phyloP scores from a whole-genome alignment of 345 rosid genomes.

The Erucastrum elatum region DNA sequence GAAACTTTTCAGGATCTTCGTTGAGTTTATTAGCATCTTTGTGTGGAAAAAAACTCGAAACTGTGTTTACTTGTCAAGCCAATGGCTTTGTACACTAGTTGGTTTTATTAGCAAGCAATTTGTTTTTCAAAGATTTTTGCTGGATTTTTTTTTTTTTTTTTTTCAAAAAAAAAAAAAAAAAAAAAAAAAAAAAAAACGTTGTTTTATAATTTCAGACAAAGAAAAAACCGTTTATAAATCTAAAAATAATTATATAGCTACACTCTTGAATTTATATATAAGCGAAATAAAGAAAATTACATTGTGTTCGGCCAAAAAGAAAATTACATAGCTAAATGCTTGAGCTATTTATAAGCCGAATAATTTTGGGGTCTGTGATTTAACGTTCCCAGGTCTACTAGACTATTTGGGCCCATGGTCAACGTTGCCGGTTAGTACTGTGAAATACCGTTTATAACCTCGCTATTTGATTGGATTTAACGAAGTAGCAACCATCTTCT shows the following conservation, averaged over 20 bases:
- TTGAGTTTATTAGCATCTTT: conserved; percentile 27
- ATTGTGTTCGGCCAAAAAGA: background rate
- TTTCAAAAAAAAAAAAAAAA: too few relatives aligned
- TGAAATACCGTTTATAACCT: conserved; percentile 17
- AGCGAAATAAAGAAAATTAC: background rate
- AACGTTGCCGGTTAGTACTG: background rate
- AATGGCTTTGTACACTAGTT: conserved; percentile 31
- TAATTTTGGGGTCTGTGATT: background rate
- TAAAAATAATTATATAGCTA: background rate
- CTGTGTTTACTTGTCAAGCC: conserved; percentile 16
- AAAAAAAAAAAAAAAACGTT: background rate
- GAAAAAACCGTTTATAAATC: too few relatives aligned
- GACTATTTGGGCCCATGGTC: background rate
- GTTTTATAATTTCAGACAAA: background rate
- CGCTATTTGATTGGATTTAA: background rate
- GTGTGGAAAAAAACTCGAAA: conserved; percentile 9
- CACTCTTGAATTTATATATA: background rate
- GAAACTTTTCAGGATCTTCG: conserved; percentile 20
- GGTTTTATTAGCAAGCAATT: background rate
- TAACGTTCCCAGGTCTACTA: background rate
- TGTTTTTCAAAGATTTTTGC: conserved; percentile 2
- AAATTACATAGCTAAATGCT: background rate
- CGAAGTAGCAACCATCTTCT: conserved; percentile 5
- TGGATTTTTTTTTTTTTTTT: background rate
- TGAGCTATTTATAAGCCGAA: background rate